Base-by-base conservation (phyloP, 208 protist genomes). In the Leptomonas seymouri region DNA sequence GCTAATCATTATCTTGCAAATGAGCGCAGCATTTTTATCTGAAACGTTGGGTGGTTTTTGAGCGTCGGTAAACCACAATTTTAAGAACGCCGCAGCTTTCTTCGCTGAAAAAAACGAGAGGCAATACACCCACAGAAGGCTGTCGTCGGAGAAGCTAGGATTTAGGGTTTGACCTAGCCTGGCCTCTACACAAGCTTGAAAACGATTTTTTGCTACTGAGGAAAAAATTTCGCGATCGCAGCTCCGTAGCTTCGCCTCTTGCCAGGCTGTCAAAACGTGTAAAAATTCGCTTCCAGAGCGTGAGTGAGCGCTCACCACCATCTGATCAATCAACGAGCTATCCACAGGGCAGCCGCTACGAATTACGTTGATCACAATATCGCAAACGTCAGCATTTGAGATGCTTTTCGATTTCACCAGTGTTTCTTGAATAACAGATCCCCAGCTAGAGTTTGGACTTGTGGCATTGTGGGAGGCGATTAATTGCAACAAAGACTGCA, bases 101-200 rank as follows among this genome's bases (percentile, higher is more conserved):
- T 27, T 6, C 8, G 1, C 30, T 21, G 69, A 75, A 14, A 75
- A 57, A 68, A 75, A 75, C 14, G 69, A 75, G 16, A 75, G 61
- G 42, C 69, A 67, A 28, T 49, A 44, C 25, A 75, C 20, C 69
- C 69, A 75, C 31, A 41, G 15, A 34, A 67, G 30, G n/a, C 18
- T 28, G 18, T 20, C 11, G 20, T 34, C 31, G 31, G 20, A 41
- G 16, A 45, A 20, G 9, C 14, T 18, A 25, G 20, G 44, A 12
- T 54, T 54, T 18, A 31, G 18, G n/a, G 39, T 12, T 8, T 16
- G 41, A 14, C 25, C 3, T 2, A 53, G 2, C 27, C 20, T 12
- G 12, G 0, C 27, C 23, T 50, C 58, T 12, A 39, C 21, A 20
- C 7, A 51, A 20, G 39, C 42, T 39, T 45, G 15, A 41, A 64